Conservation (phyloP, 441 rosid genomes). For the Euphorbia schlechtendalii region DNA sequence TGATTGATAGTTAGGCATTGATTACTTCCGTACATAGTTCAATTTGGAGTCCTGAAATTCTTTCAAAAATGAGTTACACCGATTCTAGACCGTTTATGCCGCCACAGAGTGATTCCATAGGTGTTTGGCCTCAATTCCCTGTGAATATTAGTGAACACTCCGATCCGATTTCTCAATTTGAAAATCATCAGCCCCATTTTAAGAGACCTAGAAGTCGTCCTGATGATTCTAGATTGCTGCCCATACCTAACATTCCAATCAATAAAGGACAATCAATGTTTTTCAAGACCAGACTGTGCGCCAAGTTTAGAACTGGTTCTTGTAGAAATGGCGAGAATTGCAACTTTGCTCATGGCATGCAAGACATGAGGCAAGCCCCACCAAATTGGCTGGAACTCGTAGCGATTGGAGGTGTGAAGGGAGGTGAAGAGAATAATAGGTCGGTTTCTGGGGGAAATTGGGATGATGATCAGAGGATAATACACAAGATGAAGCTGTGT, state of each 20-base stretch:
- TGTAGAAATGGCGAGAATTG: slow-evolving; percentile 90
- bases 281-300: slow-evolving; percentile 89
- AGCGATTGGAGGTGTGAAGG: slow-evolving; percentile 10
- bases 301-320: slow-evolving; percentile 54
- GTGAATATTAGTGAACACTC: slow-evolving; percentile 34
- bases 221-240: slow-evolving; percentile 32
- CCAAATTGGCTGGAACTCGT: slow-evolving; percentile 94
- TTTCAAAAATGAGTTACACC: slow-evolving; percentile 43
- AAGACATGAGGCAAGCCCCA: slow-evolving; percentile 89
- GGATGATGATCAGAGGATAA: slow-evolving; percentile 93
- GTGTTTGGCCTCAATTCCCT: slow-evolving; percentile 54
- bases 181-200: slow-evolving; percentile 44
- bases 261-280: slow-evolving; percentile 68
- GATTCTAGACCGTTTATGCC: slow-evolving; percentile 45
- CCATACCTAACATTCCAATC: slow-evolving; percentile 38
- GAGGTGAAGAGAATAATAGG: slow-evolving; percentile 38
- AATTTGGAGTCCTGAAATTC: slow-evolving; percentile 9
- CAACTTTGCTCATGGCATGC: slow-evolving; percentile 86
- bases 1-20: not conserved
- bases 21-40: not conserved
- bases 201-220: slow-evolving; percentile 60
- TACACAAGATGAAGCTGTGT: slow-evolving; percentile 88
- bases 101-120: slow-evolving; percentile 41
- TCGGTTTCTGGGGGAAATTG: slow-evolving; percentile 36
- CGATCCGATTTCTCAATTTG: slow-evolving; percentile 29